Evolutionary conservation across 2,329 filamentous ascomycete genomes (phyloP).

Genomic region (Rutstroemia sp.): DNA sequence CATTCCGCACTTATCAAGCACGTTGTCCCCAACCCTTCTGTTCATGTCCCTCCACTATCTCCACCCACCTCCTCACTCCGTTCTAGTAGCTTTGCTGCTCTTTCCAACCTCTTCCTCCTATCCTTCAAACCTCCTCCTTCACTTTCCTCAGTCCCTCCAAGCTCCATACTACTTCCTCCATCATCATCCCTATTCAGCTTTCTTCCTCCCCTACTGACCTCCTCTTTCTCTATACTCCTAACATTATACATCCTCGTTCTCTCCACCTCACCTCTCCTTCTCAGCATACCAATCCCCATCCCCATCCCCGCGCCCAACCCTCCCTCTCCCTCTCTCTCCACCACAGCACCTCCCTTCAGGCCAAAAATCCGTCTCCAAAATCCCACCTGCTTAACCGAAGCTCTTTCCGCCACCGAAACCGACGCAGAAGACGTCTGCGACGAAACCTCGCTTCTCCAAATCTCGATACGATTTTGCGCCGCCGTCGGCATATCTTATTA

Average conservation of each 20-base stretch:
- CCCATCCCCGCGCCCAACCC: background rate
- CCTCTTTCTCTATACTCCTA: background rate
- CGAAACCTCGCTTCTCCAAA: slow-evolving; percentile 4
- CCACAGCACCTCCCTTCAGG: background rate
- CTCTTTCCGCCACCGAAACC: background rate
- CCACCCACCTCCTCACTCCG: background rate
- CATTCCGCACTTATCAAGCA: too few species aligned
- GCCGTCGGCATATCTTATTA: slow-evolving; percentile 4
- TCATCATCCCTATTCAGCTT: background rate
- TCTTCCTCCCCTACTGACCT: background rate
- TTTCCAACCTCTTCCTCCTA: background rate
- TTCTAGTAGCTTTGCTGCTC: background rate
- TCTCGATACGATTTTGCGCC: slow-evolving; percentile 1
- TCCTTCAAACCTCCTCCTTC: background rate
- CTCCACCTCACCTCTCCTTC: background rate
- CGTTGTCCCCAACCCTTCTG: too few species aligned
- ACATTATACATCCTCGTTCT: slow-evolving; percentile 8
- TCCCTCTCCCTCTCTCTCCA: background rate
- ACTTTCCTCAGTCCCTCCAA: background rate
- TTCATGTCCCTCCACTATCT: too few species aligned
- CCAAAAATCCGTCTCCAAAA: slow-evolving; percentile 1
- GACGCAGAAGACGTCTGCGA: slow-evolving; percentile 4
- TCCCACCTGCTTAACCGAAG: background rate
- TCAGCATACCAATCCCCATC: background rate
- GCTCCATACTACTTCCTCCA: background rate